These are phyloP conservation scores for Uncinocarpus reesii DNA, from an alignment of 2,329 filamentous ascomycete genomes.

Conservation along the genomic window DNA sequence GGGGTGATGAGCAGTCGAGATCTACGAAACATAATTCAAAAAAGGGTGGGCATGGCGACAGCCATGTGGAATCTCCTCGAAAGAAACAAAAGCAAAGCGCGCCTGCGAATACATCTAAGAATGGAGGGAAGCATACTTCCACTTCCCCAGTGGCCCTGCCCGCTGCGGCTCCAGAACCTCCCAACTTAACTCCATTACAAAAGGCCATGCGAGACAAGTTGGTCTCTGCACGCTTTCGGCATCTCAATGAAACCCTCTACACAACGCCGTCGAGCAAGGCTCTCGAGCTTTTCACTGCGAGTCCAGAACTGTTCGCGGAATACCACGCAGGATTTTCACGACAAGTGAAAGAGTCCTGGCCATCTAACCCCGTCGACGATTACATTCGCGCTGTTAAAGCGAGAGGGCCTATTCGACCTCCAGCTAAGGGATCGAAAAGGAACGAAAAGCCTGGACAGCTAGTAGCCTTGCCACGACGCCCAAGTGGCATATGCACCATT, in stretches of 20 bases:
- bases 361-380: constrained; percentile 84
- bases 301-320: constrained; percentile 87
- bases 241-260: constrained; percentile 94
- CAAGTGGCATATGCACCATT: constrained; percentile 60
- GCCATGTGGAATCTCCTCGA: neutral
- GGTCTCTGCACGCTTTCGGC: constrained; percentile 86
- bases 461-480: constrained; percentile 57
- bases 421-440: constrained; percentile 32
- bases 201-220: constrained; percentile 91
- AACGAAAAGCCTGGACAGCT: constrained; percentile 17
- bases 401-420: constrained; percentile 48
- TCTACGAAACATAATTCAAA: neutral
- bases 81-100: constrained; percentile 5
- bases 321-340: constrained; percentile 95
- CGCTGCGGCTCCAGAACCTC: constrained; percentile 35
- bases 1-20: neutral
- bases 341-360: constrained; percentile 84
- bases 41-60: neutral
- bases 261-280: constrained; percentile 78
- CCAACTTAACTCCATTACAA: constrained; percentile 82
- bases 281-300: constrained; percentile 68
- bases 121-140: constrained; percentile 13
- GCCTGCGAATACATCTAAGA: constrained; percentile 14
- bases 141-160: neutral
- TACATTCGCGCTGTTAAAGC: constrained; percentile 63